Evolutionary conservation across 352 stramenopile species (phyloP), one percentile per base, ranked within the genome.

Genomic region (Globisporangium parvum): DNA sequence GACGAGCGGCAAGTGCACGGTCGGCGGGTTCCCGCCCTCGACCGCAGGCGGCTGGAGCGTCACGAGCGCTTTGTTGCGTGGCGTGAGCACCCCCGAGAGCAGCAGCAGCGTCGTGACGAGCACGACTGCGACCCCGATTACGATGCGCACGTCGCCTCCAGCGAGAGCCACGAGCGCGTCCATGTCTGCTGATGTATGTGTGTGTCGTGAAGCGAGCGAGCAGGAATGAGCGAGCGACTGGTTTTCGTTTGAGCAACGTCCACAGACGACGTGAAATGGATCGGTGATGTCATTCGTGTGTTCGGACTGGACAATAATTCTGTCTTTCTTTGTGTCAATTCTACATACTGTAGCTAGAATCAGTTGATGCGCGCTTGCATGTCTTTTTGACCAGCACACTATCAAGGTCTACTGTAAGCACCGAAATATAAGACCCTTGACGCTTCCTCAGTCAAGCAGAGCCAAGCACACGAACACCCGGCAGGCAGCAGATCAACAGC

Each of bases 1-100:
- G 3, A 97, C 68, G 11, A 98, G 77, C 23, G 80, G 73, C 60
- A 94, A 52, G n/a, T 77, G 69, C 35, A 92, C 81, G 1, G 73
- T 77, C 9, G 67, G 68, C 12, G 66, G 55, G 52, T 65, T 60
- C 26, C 65, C 68, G n/a, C 63, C 59, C 5, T 70, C 71, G 20
- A 62, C 62, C 20, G 67, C 53, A 6, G 76, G 49, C 47, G 62
- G 51, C 56, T 86, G 69, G 52, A 91, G 65, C 56, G 80, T 88
- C 58, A 80, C 66, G 18, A 62, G 73, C 55, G 58, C 65, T 56
- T 60, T 50, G 31, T 66, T 55, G 44, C 69, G 71, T 39, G 76
- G 65, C 65, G 76, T 76, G 55, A 87, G 56, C 33, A 48, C 60
- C 31, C 47, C 59, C 2, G 69, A 63, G n/a, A 85, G 46, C 37